Base-by-base conservation (phyloP, 1,284 basidiomycete genomes). In the Tilletia caries region DNA sequence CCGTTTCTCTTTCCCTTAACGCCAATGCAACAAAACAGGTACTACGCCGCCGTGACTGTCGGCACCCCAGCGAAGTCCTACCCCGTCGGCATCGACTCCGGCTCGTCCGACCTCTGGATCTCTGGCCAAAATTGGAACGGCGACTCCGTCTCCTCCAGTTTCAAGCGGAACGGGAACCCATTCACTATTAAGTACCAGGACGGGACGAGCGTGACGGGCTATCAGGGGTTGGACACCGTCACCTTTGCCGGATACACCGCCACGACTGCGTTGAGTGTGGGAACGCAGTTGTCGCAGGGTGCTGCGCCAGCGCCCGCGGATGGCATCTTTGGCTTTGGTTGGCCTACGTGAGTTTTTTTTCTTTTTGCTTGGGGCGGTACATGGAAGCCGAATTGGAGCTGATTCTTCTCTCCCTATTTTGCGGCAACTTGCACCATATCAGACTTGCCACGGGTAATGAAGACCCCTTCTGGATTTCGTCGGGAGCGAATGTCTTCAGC, bases 381-480 rank as follows among this genome's bases (percentile, higher is more conserved):
- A n/a, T n/a, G n/a, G 41, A 18, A 44, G 41, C 41, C 10, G 41
- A 44, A 10, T 18, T 18, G 41, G 8, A 18, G 18, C 10, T 18
- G 41, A 44, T 8, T 18, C 41, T 8, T 44, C 8, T 18, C 10
- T 44, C 18, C 41, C 8, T 44, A 8, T 44, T 44, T 44, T n/a
- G n/a, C n/a, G n/a, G n/a, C n/a, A n/a, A n/a, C n/a, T n/a, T n/a
- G n/a, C n/a, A n/a, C n/a, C n/a, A n/a, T n/a, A n/a, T n/a, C 65
- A 69, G 76, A 20, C 79, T 85, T 15, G 81, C 85, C 6, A 79
- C 83, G 8, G 83, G 80, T 15, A 75, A 80, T 18, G 84, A 88
- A 0, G 85, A 84, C 0, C 91, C 91, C 0, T 90, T 92, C 81
- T 92, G 91, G 91, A 62, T 62, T 29, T 32, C 58, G 2, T 62